phyloP scores from a whole-genome alignment of 2,329 filamentous ascomycete genomes.

The Lachnellula subtilissima region DNA sequence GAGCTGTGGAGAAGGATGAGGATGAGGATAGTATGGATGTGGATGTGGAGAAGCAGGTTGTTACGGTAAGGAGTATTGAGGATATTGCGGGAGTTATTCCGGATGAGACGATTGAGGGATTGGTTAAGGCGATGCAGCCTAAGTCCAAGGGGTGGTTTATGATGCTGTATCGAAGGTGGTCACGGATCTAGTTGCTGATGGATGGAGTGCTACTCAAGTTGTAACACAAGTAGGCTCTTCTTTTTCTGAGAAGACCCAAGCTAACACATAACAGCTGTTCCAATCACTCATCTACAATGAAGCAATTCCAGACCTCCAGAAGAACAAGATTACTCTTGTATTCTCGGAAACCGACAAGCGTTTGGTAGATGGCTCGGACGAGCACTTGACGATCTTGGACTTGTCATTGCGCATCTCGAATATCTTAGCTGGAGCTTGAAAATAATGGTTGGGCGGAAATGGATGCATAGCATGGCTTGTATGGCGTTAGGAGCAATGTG shows the following conservation, averaged over 20 bases:
- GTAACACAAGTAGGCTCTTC: constrained; percentile 61
- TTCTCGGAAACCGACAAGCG: constrained; percentile 96
- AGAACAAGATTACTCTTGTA: constrained; percentile 81
- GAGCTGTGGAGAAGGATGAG: constrained; percentile 45
- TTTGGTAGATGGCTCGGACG: constrained; percentile 88
- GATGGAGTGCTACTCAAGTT: constrained; percentile 91
- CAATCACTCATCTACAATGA: constrained; percentile 80
- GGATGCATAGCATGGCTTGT: not conserved
- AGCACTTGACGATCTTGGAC: constrained; percentile 88
- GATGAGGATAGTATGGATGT: constrained; percentile 42
- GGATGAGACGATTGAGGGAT: constrained; percentile 59
- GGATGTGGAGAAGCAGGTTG: constrained; percentile 57
- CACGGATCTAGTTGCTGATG: constrained; percentile 88
- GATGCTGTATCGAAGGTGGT: constrained; percentile 71
- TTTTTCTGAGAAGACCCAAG: not conserved
- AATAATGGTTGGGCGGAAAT: not conserved
- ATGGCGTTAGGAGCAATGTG: constrained; percentile 1
- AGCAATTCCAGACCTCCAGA: constrained; percentile 74
- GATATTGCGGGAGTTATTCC: constrained; percentile 97
- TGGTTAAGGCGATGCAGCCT: constrained; percentile 74
- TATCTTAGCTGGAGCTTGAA: constrained; percentile 46
- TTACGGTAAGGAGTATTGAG: constrained; percentile 78
- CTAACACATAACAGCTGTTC: constrained; percentile 56
- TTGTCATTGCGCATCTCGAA: constrained; percentile 74
- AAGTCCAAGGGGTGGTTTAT: constrained; percentile 60